Evolutionary conservation across 345 rosid species (phyloP), one percentile per base, ranked within the genome.

Genomic region (Crucihimalaya himalaica): DNA sequence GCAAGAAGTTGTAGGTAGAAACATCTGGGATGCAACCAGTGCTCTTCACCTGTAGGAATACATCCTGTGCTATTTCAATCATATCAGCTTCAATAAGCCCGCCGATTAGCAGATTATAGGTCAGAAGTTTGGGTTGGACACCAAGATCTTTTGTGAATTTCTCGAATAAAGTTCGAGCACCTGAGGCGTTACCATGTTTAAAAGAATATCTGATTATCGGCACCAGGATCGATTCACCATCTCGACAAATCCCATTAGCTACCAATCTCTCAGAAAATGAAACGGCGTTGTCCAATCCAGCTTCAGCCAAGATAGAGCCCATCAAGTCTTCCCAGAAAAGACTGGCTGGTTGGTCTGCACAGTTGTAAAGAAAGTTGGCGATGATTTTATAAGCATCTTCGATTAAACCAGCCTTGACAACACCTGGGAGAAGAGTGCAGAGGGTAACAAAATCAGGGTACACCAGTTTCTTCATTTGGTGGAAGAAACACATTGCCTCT

Each of bases 341-440:
- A 61, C 40, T 43, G 14, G 60, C 51, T 0, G 81, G 81, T 37
- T 68, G 64, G 32, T 75, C 77, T 11, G 53, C 39, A 13, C 72
- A 28, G 74, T 57, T 84, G 71, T 71, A 74, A 79, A 80, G 84
- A 84, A 88, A 91, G 52, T 80, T 86, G 42, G 82, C 68, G 4
- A 74, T 75, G 57, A 94, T 85, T 71, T 87, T 87, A 59, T 87
- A 81, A 76, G 97, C 97, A 73, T 86, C 85, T 47, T 84, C 84
- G 53, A 84, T 77, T 70, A 73, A 63, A 45, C 88, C 89, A 32
- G 67, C 85, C 80, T 86, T 89, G 14, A 94, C 85, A 77, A 91
- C 70, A 68, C 91, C 90, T 34, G 96, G 97, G 72, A 91, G 88
- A 58, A 94, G 89, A 53, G 98, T 91, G 83, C 87, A 91, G 70